Conservation (phyloP, 148 eudicot genomes). For the Rhododendron vialii region DNA sequence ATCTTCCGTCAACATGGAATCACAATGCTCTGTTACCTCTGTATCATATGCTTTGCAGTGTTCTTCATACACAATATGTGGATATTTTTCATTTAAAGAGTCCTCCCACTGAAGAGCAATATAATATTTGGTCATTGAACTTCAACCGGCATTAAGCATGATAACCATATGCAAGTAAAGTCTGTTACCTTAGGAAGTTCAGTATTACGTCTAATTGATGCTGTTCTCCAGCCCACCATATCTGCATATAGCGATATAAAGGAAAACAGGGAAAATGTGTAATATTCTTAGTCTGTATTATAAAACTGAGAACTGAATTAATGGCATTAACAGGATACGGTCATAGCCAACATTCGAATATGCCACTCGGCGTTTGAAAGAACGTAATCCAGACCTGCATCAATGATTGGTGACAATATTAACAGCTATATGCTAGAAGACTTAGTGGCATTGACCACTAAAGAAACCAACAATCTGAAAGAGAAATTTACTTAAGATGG, state of each 20-base stretch:
- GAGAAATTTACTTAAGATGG: conserved; percentile 4
- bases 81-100: conserved; percentile 44
- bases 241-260: conserved; percentile 45
- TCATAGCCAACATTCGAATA: conserved; percentile 96
- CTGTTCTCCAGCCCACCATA: conserved; percentile 98
- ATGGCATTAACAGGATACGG: conserved; percentile 62
- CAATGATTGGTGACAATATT: conserved; percentile 3
- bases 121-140: conserved; percentile 17
- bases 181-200: conserved; percentile 82
- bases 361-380: conserved; percentile 79
- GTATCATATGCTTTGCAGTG: conserved; percentile 40
- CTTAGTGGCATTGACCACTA: not conserved
- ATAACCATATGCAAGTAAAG: conserved; percentile 11
- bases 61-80: conserved; percentile 56
- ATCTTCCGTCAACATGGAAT: conserved; percentile 19
- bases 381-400: conserved; percentile 80
- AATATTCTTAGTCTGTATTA: not conserved
- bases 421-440: not conserved
- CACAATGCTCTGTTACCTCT: conserved; percentile 12
- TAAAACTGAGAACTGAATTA: not conserved
- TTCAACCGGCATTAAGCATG: conserved; percentile 3
- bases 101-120: conserved; percentile 42
- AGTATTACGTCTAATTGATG: conserved; percentile 71
- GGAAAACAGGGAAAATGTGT: conserved; percentile 26
- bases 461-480: not conserved